Conservation (phyloP, 495 filamentous ascomycete species). For the Lasiosphaeria ovina region DNA sequence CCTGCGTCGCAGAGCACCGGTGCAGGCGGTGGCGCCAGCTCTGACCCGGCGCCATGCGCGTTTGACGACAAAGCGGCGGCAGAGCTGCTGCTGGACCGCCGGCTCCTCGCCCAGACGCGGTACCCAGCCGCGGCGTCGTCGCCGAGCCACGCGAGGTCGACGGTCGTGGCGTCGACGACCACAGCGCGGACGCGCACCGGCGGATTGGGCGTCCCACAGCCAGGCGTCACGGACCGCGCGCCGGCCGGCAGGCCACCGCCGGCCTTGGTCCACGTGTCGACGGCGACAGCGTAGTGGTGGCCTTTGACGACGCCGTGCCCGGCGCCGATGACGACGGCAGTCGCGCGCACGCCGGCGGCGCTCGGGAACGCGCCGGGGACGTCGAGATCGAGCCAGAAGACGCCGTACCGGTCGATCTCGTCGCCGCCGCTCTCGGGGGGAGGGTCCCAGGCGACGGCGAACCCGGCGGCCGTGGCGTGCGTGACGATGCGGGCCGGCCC, state of each 20-base stretch:
- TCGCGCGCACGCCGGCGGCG: conserved; percentile 10
- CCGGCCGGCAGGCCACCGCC: conserved; percentile 12
- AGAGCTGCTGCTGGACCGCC: neutral
- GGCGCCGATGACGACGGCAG: neutral
- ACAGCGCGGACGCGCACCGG: conserved; percentile 7
- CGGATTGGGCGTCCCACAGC: conserved; percentile 8
- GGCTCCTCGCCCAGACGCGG: neutral
- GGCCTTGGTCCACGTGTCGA: conserved; percentile 21
- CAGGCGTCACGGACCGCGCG: conserved; percentile 16
- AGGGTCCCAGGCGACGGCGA: conserved; percentile 12
- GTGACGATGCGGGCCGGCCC: conserved; percentile 16
- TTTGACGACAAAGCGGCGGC: neutral
- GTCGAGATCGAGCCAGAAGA: conserved; percentile 12
- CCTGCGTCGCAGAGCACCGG: neutral
- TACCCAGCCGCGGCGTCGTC: neutral
- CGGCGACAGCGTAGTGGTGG: conserved; percentile 15
- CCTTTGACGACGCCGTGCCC: conserved; percentile 10
- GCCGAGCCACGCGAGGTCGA: conserved; percentile 10
- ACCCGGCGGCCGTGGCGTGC: conserved; percentile 13
- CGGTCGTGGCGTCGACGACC: neutral
- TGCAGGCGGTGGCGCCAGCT: neutral
- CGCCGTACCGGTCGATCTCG: conserved; percentile 22
- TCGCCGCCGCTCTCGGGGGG: conserved; percentile 2
- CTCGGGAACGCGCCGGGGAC: conserved; percentile 12
- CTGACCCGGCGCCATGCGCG: neutral